Percentiles rank a stretch among this genome's conserved stretches.
Conservation (phyloP, 768 basidiomycete genomes). For the Boletus subcaerulescens region DNA sequence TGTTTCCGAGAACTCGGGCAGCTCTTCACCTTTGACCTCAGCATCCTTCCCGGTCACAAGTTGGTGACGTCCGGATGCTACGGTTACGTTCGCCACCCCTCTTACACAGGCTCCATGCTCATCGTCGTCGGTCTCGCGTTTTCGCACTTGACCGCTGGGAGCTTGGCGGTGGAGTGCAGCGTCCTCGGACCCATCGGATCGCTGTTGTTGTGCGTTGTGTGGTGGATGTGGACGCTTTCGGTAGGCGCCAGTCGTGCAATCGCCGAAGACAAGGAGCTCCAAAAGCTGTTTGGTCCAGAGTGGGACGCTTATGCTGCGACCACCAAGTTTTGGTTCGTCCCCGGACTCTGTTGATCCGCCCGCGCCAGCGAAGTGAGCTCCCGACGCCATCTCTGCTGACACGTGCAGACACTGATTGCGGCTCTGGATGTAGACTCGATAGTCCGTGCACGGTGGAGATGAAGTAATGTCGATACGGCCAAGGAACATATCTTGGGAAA, state of each 20-base stretch:
- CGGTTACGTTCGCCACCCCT: slow-evolving; percentile 51
- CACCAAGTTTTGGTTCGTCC: slow-evolving; percentile 51
- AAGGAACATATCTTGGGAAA: not conserved
- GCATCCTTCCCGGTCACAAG: slow-evolving; percentile 49
- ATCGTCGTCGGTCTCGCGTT: slow-evolving; percentile 46
- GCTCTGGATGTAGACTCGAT: too few species aligned
- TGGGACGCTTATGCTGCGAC: slow-evolving; percentile 47
- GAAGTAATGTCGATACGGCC: too few species aligned
- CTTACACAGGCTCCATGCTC: slow-evolving; percentile 52
- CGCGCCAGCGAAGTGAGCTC: not conserved
- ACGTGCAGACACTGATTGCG: not conserved
- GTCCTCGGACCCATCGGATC: slow-evolving; percentile 30
- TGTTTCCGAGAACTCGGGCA: slow-evolving; percentile 53
- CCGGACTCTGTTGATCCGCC: slow-evolving; percentile 38
- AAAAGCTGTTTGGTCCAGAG: slow-evolving; percentile 41
- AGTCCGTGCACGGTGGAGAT: too few species aligned
- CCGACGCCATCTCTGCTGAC: too few species aligned
- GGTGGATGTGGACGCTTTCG: slow-evolving; percentile 51
- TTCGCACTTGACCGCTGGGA: slow-evolving; percentile 45
- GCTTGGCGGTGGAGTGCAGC: slow-evolving; percentile 44
- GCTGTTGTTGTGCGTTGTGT: slow-evolving; percentile 35
- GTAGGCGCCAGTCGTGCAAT: slow-evolving; percentile 47
- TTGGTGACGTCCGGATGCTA: slow-evolving; percentile 52
- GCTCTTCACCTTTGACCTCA: slow-evolving; percentile 59
- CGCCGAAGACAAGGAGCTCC: slow-evolving; percentile 52